phyloP scores from a whole-genome alignment of 257 asterid species.

The Solanum chaucha region DNA sequence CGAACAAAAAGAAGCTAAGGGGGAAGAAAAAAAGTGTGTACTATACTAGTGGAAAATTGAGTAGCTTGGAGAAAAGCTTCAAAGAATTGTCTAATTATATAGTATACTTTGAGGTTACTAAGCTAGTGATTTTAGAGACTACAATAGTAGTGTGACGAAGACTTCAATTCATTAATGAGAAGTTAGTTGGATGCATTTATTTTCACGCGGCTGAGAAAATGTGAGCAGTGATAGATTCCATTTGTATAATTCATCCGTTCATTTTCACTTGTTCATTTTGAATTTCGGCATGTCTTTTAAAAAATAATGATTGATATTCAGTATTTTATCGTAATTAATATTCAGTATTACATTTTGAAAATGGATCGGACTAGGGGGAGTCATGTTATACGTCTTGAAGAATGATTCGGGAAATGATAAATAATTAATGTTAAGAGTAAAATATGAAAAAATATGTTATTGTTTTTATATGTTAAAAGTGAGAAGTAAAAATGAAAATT shows the following conservation, averaged over 20 bases:
- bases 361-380: neutral
- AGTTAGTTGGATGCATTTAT: conserved; percentile 4
- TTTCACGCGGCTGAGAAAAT: neutral
- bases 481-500: neutral
- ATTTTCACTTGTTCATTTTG: neutral
- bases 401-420: neutral
- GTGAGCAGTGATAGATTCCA: neutral
- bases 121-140: neutral
- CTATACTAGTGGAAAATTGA: neutral
- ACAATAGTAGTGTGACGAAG: neutral
- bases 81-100: neutral
- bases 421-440: neutral
- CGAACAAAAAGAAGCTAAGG: neutral
- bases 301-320: too few relatives aligned
- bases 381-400: neutral
- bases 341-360: neutral
- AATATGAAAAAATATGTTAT: neutral
- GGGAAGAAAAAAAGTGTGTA: neutral
- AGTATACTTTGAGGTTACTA: neutral
- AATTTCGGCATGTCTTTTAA: neutral
- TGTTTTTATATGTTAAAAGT: too few relatives aligned
- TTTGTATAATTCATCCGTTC: neutral
- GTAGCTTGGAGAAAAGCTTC: neutral
- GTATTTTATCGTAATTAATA: too few relatives aligned
- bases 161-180: neutral